Evolutionary conservation across 805 yeast genomes (phyloP), one percentile per base, ranked within the genome.

Genomic region (Suhomyces faveliae): DNA sequence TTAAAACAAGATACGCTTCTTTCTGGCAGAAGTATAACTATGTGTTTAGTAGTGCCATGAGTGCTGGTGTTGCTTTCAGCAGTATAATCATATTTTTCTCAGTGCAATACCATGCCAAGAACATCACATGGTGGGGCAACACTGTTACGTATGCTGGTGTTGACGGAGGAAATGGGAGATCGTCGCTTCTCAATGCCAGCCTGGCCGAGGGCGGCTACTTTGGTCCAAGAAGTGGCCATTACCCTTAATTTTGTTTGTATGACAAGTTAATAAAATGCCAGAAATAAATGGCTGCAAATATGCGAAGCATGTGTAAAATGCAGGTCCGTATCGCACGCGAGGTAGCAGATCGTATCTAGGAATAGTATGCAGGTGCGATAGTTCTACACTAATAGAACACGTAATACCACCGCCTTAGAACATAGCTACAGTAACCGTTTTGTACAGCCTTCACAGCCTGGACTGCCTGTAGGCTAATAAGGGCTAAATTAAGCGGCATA

Each of bases 131-230:
- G 63, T 59, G 63, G 63, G 63, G 63, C 17, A 59, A 59, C 39
- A 48, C 21, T 29, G 63, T 58, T 9, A n/a, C 35, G 9, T 42
- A 54, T 37, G 43, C 29, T 11, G 63, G 63, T 24, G 30, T 53
- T 11, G 63, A 59, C 17, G 61, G 52, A 6, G 49, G 51, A 21
- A 17, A 15, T 19, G 40, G 29, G 4, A 47, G 53, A 13, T 53
- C 53, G 4, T 55, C 68, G 9, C 67, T 72, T 70, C 55, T 63
- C 17, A 50, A 60, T 43, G 66, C 62, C 2, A 51, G 40, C 8
- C 20, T 15, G 3, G 59, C 58, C 1, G 55, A 59, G 5, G 60
- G 52, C 23, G 60, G 60, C 1, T 58, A 58, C 54, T 56, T 58
- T 44, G 61, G 61, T n/a, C 60, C 57, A 4, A 49, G 60, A 43